Conservation (phyloP, 164 flowering plant genomes). For the Nelumbo lutea region DNA sequence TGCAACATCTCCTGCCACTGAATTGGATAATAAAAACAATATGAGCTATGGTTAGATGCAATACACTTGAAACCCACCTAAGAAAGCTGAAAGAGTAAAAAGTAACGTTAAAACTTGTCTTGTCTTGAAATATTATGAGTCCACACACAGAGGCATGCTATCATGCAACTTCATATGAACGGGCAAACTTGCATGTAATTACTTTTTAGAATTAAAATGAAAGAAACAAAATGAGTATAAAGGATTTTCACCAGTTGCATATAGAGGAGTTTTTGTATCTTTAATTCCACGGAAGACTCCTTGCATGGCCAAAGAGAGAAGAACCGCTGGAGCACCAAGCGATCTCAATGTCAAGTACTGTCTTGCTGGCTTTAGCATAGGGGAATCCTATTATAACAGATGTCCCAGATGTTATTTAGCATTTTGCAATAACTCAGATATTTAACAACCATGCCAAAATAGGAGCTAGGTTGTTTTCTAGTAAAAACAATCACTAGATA, state of each 20-base stretch:
- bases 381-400: slow-evolving; percentile 34
- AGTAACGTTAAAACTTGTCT: no score
- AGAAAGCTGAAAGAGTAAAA: neutral
- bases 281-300: slow-evolving; percentile 60
- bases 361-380: slow-evolving; percentile 46
- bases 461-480: no score
- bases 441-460: no score
- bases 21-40: slow-evolving; percentile 5
- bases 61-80: neutral
- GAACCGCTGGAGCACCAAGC: slow-evolving; percentile 63
- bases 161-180: no score
- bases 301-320: slow-evolving; percentile 62
- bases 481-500: no score
- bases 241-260: slow-evolving; percentile 39
- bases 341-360: slow-evolving; percentile 48
- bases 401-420: neutral
- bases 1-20: slow-evolving; percentile 70
- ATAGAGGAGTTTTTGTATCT: slow-evolving; percentile 60
- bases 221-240: neutral
- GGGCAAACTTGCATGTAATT: no score
- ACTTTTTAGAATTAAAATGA: no score
- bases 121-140: no score
- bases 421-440: no score
- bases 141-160: no score
- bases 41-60: slow-evolving; percentile 1